These are phyloP conservation scores for Cyclotella baltica DNA, from an alignment of 108 stramenopile genomes.

Conservation along the genomic window DNA sequence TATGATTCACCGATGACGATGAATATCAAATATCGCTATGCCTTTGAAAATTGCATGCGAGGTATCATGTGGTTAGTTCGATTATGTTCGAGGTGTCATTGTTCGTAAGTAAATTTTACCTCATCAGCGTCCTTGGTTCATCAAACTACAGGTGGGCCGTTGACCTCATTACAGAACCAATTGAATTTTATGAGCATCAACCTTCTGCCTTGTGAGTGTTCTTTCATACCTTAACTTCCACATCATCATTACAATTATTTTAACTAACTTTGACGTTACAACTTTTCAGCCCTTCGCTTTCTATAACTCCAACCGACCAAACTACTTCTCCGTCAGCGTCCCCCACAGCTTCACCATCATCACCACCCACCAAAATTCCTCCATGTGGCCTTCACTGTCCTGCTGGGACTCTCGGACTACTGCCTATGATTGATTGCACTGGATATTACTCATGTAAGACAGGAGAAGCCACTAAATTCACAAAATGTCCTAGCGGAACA, in stretches of 20 bases:
- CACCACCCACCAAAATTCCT: background rate
- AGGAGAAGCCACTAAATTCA: background rate
- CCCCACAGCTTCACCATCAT: background rate
- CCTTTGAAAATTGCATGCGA: constrained; percentile 29
- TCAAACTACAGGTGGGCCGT: constrained; percentile 19
- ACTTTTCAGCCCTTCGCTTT: constrained; percentile 15
- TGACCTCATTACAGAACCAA: constrained; percentile 27
- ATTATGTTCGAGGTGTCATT: background rate
- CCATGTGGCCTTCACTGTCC: constrained; percentile 20
- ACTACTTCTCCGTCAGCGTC: background rate
- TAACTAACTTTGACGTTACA: too few species aligned
- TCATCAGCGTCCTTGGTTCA: background rate
- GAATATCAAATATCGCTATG: constrained; percentile 29
- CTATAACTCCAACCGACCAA: constrained; percentile 10
- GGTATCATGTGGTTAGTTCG: constrained; percentile 36
- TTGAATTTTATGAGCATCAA: background rate
- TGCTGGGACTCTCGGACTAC: background rate
- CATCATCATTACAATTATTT: too few species aligned
- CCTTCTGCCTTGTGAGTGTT: too few species aligned
- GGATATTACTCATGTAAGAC: constrained; percentile 22
- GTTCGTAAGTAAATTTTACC: background rate
- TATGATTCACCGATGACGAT: constrained; percentile 37
- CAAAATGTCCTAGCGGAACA: constrained; percentile 7
- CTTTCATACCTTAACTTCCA: too few species aligned
- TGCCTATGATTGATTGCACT: constrained; percentile 19